Evolutionary conservation across 140 eudicot genomes (phyloP), one percentile per base, ranked within the genome.

Genomic region (Cichorium intybus): DNA sequence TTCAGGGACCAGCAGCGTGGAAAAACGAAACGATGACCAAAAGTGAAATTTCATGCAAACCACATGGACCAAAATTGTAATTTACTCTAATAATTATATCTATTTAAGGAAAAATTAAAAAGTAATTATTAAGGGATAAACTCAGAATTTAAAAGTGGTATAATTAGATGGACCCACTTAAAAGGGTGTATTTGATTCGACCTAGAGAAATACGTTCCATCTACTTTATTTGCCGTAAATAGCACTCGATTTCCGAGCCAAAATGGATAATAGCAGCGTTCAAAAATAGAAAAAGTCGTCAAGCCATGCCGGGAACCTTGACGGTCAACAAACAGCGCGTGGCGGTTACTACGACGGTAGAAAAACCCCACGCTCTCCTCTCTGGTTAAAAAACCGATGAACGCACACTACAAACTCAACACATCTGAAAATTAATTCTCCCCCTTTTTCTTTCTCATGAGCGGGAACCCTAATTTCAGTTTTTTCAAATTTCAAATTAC

Each of bases 391-490:
- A 72, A 15, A 21, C 41, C 39, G 59, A 18, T 45, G 29, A 53
- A 61, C 45, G 23, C 28, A 17, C n/a, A 71, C 21, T 35, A 62
- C 7, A 14, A 15, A 37, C 1, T 3, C 3, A 9, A 35, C 43
- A 39, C 17, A 12, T 24, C 56, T 10, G 33, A 31, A 64, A 28
- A 29, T 5, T 17, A 24, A 49, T 15, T 45, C 51, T 47, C 45
- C 79, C 79, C 69, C 14, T 20, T 58, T 33, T 1, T 28, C 9
- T 41, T 53, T 9, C 63, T 35, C 56, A 0, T 22, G 69, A 74
- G 79, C 79, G 79, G 79, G 79, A 74, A 74, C 79, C 79, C 79
- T 67, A 74, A 67, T 57, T 74, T 66, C 74, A 58, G 57, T 17
- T 10, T 33, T 54, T 57, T 72, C 77, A 57, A 74, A 65, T 46